A percentile compares a stretch with the other conserved stretches of the same genome.
Evolutionary conservation across 768 basidiomycete genomes (phyloP).

Genomic region (Mycena capillaripes): DNA sequence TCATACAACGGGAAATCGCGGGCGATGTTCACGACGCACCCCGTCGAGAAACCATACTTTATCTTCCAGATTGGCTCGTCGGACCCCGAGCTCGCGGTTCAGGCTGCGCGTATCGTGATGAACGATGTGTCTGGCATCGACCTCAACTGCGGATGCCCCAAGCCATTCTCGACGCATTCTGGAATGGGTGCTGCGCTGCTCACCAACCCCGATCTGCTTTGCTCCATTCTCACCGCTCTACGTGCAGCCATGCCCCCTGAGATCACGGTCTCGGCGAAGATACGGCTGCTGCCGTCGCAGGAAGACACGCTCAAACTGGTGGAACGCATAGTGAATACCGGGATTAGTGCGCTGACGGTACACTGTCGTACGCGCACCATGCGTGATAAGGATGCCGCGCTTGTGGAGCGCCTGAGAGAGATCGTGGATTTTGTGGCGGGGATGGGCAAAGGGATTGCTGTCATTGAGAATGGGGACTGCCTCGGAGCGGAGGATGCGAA

Average conservation of each 20-base stretch:
- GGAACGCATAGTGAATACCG: constrained; percentile 87
- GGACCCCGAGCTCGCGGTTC: constrained; percentile 89
- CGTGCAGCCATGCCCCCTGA: constrained; percentile 79
- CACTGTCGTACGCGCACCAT: constrained; percentile 96
- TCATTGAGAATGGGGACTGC: constrained; percentile 96
- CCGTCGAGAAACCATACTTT: constrained; percentile 93
- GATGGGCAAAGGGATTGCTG: constrained; percentile 83
- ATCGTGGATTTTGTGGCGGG: constrained; percentile 88
- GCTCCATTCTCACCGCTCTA: constrained; percentile 87
- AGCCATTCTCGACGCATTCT: constrained; percentile 92
- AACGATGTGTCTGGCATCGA: constrained; percentile 95
- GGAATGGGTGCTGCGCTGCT: constrained; percentile 99
- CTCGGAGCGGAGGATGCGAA: constrained; percentile 82
- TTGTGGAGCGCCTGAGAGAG: constrained; percentile 83
- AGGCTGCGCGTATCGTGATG: constrained; percentile 89
- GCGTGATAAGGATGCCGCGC: constrained; percentile 85
- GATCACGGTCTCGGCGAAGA: constrained; percentile 95
- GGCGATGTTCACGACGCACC: constrained; percentile 93
- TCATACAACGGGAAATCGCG: constrained; percentile 88
- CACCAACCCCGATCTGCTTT: constrained; percentile 91
- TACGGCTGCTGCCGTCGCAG: constrained; percentile 87
- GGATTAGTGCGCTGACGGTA: constrained; percentile 90
- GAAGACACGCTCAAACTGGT: constrained; percentile 94
- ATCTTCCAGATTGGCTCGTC: constrained; percentile 97
- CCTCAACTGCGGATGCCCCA: constrained; percentile 98